phyloP scores from a whole-genome alignment of 2,329 filamentous ascomycete genomes.

The Knufia fluminis region DNA sequence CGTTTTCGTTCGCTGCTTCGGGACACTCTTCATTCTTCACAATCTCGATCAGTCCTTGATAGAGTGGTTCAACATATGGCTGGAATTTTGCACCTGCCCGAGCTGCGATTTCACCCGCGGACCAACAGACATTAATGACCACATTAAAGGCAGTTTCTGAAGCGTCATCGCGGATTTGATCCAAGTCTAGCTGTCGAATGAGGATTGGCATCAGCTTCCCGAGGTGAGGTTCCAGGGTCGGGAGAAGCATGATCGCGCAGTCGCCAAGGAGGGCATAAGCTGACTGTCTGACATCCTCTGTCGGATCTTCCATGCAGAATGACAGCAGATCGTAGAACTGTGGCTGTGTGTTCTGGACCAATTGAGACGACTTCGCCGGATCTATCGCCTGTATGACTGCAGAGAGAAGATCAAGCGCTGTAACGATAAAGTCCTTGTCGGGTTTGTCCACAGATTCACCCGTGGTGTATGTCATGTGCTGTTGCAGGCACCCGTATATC shows the following conservation, averaged over 20 bases:
- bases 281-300: conserved; percentile 90
- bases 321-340: conserved; percentile 83
- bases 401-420: conserved; percentile 85
- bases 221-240: conserved; percentile 66
- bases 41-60: conserved; percentile 70
- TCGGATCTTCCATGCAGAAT: conserved; percentile 84
- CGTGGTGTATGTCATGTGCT: conserved; percentile 59
- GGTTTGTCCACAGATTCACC: conserved; percentile 65
- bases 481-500: conserved; percentile 83
- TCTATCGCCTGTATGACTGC: conserved; percentile 87
- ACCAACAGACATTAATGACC: conserved; percentile 98
- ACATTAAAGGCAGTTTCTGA: conserved; percentile 67
- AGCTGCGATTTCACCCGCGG: conserved; percentile 82
- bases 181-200: conserved; percentile 79
- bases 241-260: conserved; percentile 85
- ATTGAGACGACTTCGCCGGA: conserved; percentile 59
- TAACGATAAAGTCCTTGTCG: conserved; percentile 95
- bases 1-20: conserved; percentile 82
- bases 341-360: conserved; percentile 67
- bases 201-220: conserved; percentile 64
- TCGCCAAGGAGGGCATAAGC: conserved; percentile 92
- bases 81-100: conserved; percentile 51
- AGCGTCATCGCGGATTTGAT: conserved; percentile 65
- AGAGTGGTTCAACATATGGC: conserved; percentile 66
- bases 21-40: conserved; percentile 78